Conservation (phyloP, 805 yeast species). For the Yarrowia sp. region DNA sequence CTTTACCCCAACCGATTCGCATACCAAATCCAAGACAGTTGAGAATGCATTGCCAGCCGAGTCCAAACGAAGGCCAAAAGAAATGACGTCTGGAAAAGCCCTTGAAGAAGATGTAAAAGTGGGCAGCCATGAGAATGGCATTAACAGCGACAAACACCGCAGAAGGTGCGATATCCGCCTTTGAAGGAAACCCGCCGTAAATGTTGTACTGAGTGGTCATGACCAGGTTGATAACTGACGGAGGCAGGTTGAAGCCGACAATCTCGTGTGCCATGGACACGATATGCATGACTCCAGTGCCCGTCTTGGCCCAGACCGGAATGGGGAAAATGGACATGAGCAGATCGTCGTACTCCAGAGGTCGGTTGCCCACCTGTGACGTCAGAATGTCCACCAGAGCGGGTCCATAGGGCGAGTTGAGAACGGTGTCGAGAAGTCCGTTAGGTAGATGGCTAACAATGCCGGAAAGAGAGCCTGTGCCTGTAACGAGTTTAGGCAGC, state of each 20-base stretch:
- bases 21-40: conserved; percentile 59
- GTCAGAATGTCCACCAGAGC: not conserved
- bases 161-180: conserved; percentile 57
- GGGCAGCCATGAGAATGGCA: conserved; percentile 47
- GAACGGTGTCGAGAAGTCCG: not conserved
- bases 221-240: not conserved
- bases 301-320: conserved; percentile 5
- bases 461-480: not conserved
- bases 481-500: not conserved
- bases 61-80: conserved; percentile 56
- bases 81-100: conserved; percentile 57
- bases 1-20: conserved; percentile 57
- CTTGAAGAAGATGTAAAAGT: conserved; percentile 47
- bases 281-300: conserved; percentile 15
- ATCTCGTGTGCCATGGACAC: not conserved
- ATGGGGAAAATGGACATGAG: conserved; percentile 20
- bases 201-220: conserved; percentile 37
- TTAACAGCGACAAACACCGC: conserved; percentile 57
- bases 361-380: not conserved
- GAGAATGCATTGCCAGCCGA: conserved; percentile 52
- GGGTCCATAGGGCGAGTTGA: conserved; percentile 13
- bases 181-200: conserved; percentile 62
- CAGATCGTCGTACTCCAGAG: conserved; percentile 1
- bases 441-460: not conserved
- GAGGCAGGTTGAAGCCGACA: conserved; percentile 1